Conservation (phyloP, 1,284 basidiomycete species). For the Sporisorium graminicola region DNA sequence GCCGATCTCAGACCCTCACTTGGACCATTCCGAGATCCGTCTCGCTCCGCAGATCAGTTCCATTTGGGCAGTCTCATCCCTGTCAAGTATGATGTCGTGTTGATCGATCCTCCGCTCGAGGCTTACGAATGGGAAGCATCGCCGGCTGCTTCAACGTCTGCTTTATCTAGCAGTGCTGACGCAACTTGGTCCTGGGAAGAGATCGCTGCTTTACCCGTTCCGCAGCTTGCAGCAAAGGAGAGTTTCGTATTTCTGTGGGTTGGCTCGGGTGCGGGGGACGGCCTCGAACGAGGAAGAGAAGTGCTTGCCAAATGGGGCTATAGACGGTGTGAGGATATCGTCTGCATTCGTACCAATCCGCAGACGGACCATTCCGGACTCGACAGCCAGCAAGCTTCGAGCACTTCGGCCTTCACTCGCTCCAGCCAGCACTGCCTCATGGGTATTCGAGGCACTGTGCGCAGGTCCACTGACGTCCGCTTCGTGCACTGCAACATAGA, state of each 20-base stretch:
- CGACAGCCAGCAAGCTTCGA: slow-evolving; percentile 17
- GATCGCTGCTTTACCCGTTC: slow-evolving; percentile 84
- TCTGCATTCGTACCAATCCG: slow-evolving; percentile 93
- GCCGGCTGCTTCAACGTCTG: slow-evolving; percentile 21
- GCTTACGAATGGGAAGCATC: slow-evolving; percentile 64
- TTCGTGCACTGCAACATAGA: slow-evolving; percentile 99
- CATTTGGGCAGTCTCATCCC: slow-evolving; percentile 70
- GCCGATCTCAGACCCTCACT: slow-evolving; percentile 54
- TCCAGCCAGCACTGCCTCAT: slow-evolving; percentile 86
- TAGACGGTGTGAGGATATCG: slow-evolving; percentile 93
- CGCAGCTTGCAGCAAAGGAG: slow-evolving; percentile 82
- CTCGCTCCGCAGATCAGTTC: slow-evolving; percentile 27
- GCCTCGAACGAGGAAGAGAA: slow-evolving; percentile 91
- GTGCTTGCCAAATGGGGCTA: slow-evolving; percentile 94
- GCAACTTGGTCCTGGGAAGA: slow-evolving; percentile 81
- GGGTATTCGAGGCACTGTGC: slow-evolving; percentile 97
- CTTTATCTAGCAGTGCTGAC: not conserved
- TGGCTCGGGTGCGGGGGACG: slow-evolving; percentile 88
- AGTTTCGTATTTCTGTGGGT: slow-evolving; percentile 97
- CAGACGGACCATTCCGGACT: slow-evolving; percentile 69
- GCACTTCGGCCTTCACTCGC: slow-evolving; percentile 50
- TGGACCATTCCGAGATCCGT: slow-evolving; percentile 24
- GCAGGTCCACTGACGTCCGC: slow-evolving; percentile 90
- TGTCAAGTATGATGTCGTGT: slow-evolving; percentile 89
- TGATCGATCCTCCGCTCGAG: slow-evolving; percentile 86